These are phyloP conservation scores for Ceratocystis smalleyi DNA, from an alignment of 2,329 filamentous ascomycete genomes.

Conservation along the genomic window DNA sequence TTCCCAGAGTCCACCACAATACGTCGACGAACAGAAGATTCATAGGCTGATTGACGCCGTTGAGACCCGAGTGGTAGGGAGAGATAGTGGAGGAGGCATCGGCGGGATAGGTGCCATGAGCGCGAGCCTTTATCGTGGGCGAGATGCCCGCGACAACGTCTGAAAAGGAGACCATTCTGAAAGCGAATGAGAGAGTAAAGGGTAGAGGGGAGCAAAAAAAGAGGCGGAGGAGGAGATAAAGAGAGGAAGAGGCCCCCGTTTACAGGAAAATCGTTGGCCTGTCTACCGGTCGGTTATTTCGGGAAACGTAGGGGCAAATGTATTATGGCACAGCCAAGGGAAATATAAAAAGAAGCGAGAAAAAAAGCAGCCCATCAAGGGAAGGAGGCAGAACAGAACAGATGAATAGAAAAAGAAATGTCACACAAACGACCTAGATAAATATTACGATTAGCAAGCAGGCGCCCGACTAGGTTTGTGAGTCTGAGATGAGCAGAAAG, in stretches of 20 bases:
- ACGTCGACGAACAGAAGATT: constrained; percentile 43
- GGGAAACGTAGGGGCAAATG: background rate
- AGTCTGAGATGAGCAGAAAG: too few relatives aligned
- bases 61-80: constrained; percentile 40
- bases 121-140: constrained; percentile 23
- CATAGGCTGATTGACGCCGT: constrained; percentile 43
- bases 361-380: background rate
- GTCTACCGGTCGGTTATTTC: background rate
- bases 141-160: constrained; percentile 19
- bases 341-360: background rate
- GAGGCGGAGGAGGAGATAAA: background rate
- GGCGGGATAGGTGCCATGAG: constrained; percentile 20
- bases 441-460: background rate
- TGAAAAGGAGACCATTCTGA: constrained; percentile 6
- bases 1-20: constrained; percentile 46
- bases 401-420: background rate
- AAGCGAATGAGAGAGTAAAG: background rate
- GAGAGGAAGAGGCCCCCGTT: background rate
- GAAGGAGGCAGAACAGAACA: background rate
- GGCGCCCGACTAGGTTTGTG: background rate
- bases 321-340: constrained; percentile 4
- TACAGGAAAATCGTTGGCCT: background rate
- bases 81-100: constrained; percentile 33
- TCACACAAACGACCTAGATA: background rate
- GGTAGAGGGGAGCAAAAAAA: background rate